These are phyloP conservation scores for Linum trigynum DNA, from an alignment of 345 rosid species.

Conservation along the genomic window DNA sequence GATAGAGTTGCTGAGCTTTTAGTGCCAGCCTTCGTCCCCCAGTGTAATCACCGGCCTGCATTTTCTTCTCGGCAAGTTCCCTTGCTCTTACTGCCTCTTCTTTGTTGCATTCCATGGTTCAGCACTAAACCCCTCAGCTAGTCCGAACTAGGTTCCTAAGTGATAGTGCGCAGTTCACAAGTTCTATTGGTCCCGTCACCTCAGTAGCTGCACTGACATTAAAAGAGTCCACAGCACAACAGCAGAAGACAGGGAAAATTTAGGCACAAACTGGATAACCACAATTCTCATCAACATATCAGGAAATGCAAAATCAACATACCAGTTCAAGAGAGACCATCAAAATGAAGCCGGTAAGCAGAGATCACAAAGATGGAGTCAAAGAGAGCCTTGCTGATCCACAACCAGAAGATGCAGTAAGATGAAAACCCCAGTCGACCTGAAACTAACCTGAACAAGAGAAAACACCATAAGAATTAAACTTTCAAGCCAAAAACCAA, in stretches of 20 bases:
- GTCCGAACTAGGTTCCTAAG: neutral
- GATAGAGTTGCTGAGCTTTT: slow-evolving; percentile 59
- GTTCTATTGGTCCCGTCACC: neutral
- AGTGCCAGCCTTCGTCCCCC: slow-evolving; percentile 46
- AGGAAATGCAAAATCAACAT: neutral
- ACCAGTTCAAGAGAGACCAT: neutral
- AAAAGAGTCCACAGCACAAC: neutral
- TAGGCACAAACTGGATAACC: neutral
- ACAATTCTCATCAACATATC: neutral
- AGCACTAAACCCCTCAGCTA: neutral
- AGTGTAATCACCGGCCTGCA: slow-evolving; percentile 46
- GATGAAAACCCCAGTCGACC: no score
- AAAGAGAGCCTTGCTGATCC: neutral
- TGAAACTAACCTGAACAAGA: no score
- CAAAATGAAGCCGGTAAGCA: neutral
- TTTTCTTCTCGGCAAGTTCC: slow-evolving; percentile 48
- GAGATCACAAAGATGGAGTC: neutral
- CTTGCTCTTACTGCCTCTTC: slow-evolving; percentile 78
- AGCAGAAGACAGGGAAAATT: neutral
- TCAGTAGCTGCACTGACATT: neutral
- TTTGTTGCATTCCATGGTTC: slow-evolving; percentile 72
- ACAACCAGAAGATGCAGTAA: neutral
- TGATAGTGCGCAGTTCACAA: neutral
- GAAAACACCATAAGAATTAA: no score
- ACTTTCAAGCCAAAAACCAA: no score